These are phyloP conservation scores for Claviceps sp. DNA, from an alignment of 2,329 filamentous ascomycete species.

Conservation along the genomic window DNA sequence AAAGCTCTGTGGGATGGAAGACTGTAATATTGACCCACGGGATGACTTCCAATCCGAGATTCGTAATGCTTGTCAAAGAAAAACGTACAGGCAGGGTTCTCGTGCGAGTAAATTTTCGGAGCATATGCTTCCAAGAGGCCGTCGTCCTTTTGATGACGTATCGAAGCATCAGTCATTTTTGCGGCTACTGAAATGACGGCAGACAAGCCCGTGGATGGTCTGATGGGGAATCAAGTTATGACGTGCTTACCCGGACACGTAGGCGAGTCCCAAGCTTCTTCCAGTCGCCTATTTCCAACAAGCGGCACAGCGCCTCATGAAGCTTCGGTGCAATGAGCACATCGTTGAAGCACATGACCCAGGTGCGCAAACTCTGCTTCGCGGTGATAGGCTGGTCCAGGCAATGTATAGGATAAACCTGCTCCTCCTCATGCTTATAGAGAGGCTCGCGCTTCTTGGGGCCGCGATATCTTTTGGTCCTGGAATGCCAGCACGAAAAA, in stretches of 20 bases:
- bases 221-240: neutral
- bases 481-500: neutral
- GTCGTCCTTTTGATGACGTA: neutral
- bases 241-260: conserved; percentile 2
- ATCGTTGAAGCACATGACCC: conserved; percentile 8
- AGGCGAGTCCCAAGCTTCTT: conserved; percentile 5
- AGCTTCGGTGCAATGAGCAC: conserved; percentile 4
- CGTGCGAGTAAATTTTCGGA: neutral
- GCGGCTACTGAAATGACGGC: neutral
- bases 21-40: conserved; percentile 1
- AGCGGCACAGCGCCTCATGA: conserved; percentile 1
- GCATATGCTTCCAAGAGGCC: conserved; percentile 6
- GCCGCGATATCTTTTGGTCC: neutral
- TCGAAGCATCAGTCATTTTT: neutral
- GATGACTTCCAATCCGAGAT: neutral
- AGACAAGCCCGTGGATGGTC: neutral
- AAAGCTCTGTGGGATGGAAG: conserved; percentile 3
- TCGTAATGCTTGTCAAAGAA: conserved; percentile 2
- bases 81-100: conserved; percentile 4
- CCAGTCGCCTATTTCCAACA: conserved; percentile 7
- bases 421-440: neutral
- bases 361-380: conserved; percentile 3
- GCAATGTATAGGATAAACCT: conserved; percentile 5
- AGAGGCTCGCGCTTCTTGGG: neutral
- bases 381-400: conserved; percentile 1